These are phyloP conservation scores for Hanseniaspora uvarum DNA, from an alignment of 1,139 yeast species.

Conservation along the genomic window DNA sequence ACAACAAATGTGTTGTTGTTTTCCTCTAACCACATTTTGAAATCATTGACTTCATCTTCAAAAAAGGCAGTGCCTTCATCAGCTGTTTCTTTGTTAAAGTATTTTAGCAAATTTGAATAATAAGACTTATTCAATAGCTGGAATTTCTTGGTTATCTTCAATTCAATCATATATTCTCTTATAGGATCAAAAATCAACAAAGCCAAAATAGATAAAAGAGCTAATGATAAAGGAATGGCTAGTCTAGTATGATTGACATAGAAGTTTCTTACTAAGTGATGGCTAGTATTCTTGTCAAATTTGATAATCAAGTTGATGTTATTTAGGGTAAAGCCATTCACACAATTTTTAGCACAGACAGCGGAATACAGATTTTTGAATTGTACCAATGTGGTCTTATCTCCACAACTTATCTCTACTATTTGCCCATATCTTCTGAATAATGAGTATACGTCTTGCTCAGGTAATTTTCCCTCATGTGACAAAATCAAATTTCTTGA, in stretches of 20 bases:
- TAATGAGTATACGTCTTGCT: slow-evolving; percentile 71
- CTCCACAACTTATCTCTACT: slow-evolving; percentile 48
- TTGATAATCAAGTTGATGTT: slow-evolving; percentile 62
- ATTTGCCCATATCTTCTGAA: slow-evolving; percentile 83
- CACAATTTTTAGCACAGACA: slow-evolving; percentile 80
- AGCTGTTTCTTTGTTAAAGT: slow-evolving; percentile 31
- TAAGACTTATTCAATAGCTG: slow-evolving; percentile 33
- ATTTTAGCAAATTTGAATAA: slow-evolving; percentile 29
- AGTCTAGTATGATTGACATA: slow-evolving; percentile 72
- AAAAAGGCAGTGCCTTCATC: slow-evolving; percentile 42
- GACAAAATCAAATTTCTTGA: slow-evolving; percentile 51
- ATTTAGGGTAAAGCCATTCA: slow-evolving; percentile 60
- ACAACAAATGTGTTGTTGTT: slow-evolving; percentile 78
- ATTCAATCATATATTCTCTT: slow-evolving; percentile 67
- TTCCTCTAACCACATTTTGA: slow-evolving; percentile 64
- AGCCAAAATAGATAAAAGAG: slow-evolving; percentile 62
- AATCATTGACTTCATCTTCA: slow-evolving; percentile 61
- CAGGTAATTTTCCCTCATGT: slow-evolving; percentile 69
- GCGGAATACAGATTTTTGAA: slow-evolving; percentile 58
- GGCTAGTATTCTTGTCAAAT: slow-evolving; percentile 48
- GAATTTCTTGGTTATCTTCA: slow-evolving; percentile 52
- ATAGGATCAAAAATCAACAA: slow-evolving; percentile 88
- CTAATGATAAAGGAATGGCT: slow-evolving; percentile 49
- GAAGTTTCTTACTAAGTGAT: slow-evolving; percentile 44
- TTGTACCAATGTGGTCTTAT: slow-evolving; percentile 43